These are phyloP conservation scores for Aspergillus sergii DNA, from an alignment of 2,329 filamentous ascomycete genomes.

Conservation along the genomic window DNA sequence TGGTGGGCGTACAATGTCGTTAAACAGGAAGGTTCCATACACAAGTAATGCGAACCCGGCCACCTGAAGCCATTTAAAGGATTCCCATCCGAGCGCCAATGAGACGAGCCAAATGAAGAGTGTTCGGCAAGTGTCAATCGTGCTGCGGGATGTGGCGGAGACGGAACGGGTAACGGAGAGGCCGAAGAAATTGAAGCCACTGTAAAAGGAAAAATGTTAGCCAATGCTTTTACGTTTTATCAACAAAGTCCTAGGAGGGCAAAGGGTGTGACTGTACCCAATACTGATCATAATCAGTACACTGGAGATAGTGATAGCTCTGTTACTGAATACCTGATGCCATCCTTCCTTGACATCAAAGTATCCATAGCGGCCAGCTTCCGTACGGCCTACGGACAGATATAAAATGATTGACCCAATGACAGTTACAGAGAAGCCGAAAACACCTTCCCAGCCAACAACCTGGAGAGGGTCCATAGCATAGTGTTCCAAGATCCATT, in stretches of 20 bases:
- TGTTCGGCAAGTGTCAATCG: constrained; percentile 95
- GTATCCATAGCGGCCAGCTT: constrained; percentile 74
- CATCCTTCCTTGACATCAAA: constrained; percentile 90
- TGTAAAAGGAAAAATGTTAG: constrained; percentile 40
- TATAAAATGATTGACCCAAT: constrained; percentile 80
- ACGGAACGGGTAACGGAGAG: constrained; percentile 87
- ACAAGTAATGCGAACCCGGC: constrained; percentile 84
- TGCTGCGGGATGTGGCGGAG: constrained; percentile 89
- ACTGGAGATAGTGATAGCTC: constrained; percentile 72
- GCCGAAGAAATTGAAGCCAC: constrained; percentile 98
- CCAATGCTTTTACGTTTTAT: neutral
- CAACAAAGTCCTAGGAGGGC: neutral
- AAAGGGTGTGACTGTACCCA: constrained; percentile 62
- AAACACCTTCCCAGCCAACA: constrained; percentile 94
- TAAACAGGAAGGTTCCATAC: constrained; percentile 96
- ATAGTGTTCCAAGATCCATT: constrained; percentile 83
- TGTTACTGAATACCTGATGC: constrained; percentile 74
- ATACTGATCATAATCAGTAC: constrained; percentile 97
- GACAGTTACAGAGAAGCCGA: constrained; percentile 80
- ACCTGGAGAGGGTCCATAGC: constrained; percentile 84
- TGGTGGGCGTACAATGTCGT: constrained; percentile 86
- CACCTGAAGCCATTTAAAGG: constrained; percentile 96
- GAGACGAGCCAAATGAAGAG: constrained; percentile 96
- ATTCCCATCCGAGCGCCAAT: constrained; percentile 91
- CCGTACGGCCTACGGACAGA: constrained; percentile 72